A percentile compares a stretch with the other conserved stretches of the same genome.
These are phyloP conservation scores for Smallanthus sonchifolius DNA, from an alignment of 129 eudicot species.

Conservation along the genomic window DNA sequence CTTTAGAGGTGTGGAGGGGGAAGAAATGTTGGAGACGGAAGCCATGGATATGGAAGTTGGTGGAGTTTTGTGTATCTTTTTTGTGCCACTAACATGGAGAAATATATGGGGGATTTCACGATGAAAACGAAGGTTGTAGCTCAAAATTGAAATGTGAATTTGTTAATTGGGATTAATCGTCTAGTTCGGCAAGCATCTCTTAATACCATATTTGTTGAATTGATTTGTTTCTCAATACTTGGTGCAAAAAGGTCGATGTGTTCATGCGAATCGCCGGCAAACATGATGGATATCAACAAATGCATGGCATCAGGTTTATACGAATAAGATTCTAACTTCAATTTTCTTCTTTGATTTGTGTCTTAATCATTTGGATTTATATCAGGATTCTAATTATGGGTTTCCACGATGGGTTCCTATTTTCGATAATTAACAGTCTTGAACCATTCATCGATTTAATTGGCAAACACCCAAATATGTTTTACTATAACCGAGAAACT, in stretches of 20 bases:
- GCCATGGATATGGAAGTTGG: constrained; percentile 45
- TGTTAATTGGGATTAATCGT: not conserved
- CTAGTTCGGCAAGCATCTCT: not conserved
- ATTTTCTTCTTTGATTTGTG: not conserved
- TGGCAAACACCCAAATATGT: no score
- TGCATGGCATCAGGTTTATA: not conserved
- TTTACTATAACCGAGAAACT: no score
- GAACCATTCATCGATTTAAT: not conserved
- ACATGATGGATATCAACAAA: not conserved
- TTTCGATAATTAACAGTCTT: no score
- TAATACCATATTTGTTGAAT: no score
- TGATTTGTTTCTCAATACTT: not conserved
- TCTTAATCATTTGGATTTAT: not conserved
- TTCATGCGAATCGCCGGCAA: not conserved
- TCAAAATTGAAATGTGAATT: no score
- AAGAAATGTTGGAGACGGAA: constrained; percentile 59
- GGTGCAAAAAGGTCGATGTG: not conserved
- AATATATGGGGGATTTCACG: no score
- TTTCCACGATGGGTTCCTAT: no score
- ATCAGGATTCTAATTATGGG: not conserved
- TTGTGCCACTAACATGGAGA: not conserved
- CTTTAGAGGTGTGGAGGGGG: constrained; percentile 23
- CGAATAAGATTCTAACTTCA: not conserved
- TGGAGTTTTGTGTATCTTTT: constrained; percentile 1
- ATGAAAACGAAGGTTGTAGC: no score